Evolutionary conservation across 306 rosid species (phyloP).

Genomic region (Hippophae rhamnoides): DNA sequence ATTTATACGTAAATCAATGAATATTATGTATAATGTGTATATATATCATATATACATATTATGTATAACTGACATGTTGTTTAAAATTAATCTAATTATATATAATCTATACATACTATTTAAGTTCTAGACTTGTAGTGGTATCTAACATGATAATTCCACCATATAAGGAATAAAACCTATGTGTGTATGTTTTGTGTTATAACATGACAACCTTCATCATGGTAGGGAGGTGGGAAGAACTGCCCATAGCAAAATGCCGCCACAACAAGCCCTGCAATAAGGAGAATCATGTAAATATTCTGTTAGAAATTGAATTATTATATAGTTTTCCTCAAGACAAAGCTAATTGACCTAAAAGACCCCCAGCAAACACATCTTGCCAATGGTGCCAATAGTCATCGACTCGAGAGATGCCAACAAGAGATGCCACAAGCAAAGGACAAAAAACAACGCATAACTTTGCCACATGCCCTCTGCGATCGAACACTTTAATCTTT

Average conservation of each 20-base stretch:
- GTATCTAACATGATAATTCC: too few species aligned
- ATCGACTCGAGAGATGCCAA: constrained; percentile 39
- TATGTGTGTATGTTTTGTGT: too few species aligned
- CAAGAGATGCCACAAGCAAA: constrained; percentile 33
- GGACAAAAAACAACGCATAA: constrained; percentile 39
- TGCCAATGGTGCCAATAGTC: constrained; percentile 64
- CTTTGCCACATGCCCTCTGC: constrained; percentile 35
- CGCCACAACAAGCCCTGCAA: constrained; percentile 31
- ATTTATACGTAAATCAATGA: too few species aligned
- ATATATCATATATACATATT: too few species aligned
- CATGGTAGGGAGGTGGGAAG: constrained; percentile 36
- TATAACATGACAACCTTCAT: constrained; percentile 3
- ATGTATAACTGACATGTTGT: too few species aligned
- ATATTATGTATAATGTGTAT: too few species aligned
- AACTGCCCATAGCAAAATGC: constrained; percentile 34
- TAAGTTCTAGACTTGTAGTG: too few species aligned
- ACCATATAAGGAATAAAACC: too few species aligned
- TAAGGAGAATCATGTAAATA: neutral
- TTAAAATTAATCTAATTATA: too few species aligned
- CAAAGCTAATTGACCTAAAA: constrained; percentile 21
- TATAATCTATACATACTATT: too few species aligned
- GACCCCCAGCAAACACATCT: constrained; percentile 40
- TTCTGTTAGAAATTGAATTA: neutral
- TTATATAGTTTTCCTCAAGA: neutral
- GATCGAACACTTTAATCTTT: constrained; percentile 41